Percentiles rank a stretch among this genome's conserved stretches.
These are phyloP conservation scores for Sclerotinia minor DNA, from an alignment of 2,329 filamentous ascomycete genomes.

Conservation along the genomic window DNA sequence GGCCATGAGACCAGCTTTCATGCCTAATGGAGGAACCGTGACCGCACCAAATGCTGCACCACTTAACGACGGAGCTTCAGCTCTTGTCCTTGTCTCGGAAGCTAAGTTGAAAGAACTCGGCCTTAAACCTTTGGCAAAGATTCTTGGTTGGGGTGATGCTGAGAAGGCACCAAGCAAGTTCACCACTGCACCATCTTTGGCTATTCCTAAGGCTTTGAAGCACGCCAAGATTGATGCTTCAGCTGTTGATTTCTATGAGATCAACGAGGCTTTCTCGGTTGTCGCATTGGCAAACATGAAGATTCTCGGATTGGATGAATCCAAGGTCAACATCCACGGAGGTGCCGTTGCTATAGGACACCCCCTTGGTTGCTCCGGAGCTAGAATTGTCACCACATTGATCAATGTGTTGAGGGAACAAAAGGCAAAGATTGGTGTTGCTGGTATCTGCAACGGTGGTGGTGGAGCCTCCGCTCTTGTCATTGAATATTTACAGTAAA, in stretches of 20 bases:
- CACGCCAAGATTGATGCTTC: slow-evolving; percentile 80
- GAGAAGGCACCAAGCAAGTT: slow-evolving; percentile 91
- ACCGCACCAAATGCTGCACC: slow-evolving; percentile 96
- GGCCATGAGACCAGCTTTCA: slow-evolving; percentile 80
- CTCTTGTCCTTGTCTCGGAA: slow-evolving; percentile 90
- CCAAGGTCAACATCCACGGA: slow-evolving; percentile 93
- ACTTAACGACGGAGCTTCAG: slow-evolving; percentile 91
- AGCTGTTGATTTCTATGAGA: slow-evolving; percentile 90
- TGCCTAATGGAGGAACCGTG: slow-evolving; percentile 78
- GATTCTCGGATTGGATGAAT: slow-evolving; percentile 73
- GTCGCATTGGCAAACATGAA: slow-evolving; percentile 97
- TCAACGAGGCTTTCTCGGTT: slow-evolving; percentile 98
- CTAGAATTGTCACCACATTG: slow-evolving; percentile 88
- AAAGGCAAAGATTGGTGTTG: slow-evolving; percentile 89
- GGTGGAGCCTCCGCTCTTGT: slow-evolving; percentile 93
- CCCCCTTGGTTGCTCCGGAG: slow-evolving; percentile 89
- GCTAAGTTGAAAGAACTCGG: slow-evolving; percentile 88
- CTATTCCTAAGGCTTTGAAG: slow-evolving; percentile 95
- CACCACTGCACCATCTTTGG: slow-evolving; percentile 88
- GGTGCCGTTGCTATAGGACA: slow-evolving; percentile 95
- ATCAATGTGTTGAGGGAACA: slow-evolving; percentile 86
- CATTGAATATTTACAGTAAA: slow-evolving; percentile 60
- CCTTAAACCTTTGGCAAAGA: slow-evolving; percentile 91
- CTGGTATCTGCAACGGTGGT: slow-evolving; percentile 96
- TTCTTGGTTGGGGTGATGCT: slow-evolving; percentile 95